These are phyloP conservation scores for Auriculariales sp. DNA, from an alignment of 768 basidiomycete genomes.

Conservation along the genomic window DNA sequence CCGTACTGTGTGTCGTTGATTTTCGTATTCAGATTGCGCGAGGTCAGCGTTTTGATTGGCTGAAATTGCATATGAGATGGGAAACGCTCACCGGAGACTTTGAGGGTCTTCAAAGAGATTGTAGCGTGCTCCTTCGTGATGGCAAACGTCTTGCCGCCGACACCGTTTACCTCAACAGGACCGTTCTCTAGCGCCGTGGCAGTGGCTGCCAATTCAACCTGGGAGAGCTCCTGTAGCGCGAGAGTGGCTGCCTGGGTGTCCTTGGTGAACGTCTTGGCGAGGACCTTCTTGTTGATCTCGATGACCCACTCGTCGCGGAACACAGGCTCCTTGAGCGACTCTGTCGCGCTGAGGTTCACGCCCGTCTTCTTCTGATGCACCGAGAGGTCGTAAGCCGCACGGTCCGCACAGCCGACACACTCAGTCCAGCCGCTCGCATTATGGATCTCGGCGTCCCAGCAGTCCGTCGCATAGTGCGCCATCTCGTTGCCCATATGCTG, in stretches of 20 bases:
- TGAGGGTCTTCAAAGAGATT: constrained; percentile 73
- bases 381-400: constrained; percentile 88
- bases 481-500: constrained; percentile 99
- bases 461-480: constrained; percentile 98
- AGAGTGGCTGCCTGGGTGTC: constrained; percentile 58
- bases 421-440: constrained; percentile 93
- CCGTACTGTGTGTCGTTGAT: no score
- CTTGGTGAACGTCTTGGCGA: constrained; percentile 82
- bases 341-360: constrained; percentile 69
- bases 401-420: constrained; percentile 97
- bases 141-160: constrained; percentile 52
- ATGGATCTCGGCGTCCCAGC: constrained; percentile 98
- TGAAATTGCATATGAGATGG: not conserved
- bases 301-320: constrained; percentile 66
- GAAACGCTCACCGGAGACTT: constrained; percentile 48
- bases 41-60: not conserved
- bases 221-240: constrained; percentile 48
- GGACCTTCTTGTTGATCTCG: constrained; percentile 72
- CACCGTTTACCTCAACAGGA: constrained; percentile 35
- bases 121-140: constrained; percentile 61
- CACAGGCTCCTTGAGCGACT: constrained; percentile 75
- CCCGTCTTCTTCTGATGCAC: constrained; percentile 82
- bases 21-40: no score
- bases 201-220: constrained; percentile 46
- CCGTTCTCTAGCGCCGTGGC: constrained; percentile 63